Percentiles rank a stretch among this genome's conserved stretches.
Conservation (phyloP, 441 rosid genomes). For the Populus trichocarpa region DNA sequence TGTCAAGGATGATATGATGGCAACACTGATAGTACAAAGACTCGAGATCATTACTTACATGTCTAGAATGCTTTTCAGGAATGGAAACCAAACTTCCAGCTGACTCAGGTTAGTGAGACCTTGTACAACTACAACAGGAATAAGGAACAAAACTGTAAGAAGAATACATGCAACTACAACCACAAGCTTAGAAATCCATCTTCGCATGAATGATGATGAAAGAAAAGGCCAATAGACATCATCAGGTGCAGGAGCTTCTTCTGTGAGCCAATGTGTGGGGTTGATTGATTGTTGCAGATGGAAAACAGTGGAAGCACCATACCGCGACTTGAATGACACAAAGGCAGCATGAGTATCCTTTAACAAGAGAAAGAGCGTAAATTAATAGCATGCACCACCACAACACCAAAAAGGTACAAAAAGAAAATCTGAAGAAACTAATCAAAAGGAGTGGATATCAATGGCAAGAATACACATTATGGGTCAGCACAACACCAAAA, state of each 20-base stretch:
- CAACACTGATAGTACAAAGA: background rate
- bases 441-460: constrained; percentile 1
- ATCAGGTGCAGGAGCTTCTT: constrained; percentile 84
- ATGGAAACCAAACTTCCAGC: constrained; percentile 77
- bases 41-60: constrained; percentile 41
- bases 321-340: constrained; percentile 89
- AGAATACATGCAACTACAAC: constrained; percentile 69
- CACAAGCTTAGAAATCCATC: constrained; percentile 78
- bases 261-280: constrained; percentile 84
- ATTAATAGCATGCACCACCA: constrained; percentile 18
- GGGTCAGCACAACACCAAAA: constrained; percentile 2
- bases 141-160: constrained; percentile 77
- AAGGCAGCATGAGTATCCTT: constrained; percentile 96
- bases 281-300: constrained; percentile 77
- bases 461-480: background rate
- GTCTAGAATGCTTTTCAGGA: constrained; percentile 66
- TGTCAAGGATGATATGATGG: background rate
- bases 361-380: constrained; percentile 23
- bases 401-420: background rate
- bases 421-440: background rate
- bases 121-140: constrained; percentile 90
- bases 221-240: constrained; percentile 98
- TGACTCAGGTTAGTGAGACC: constrained; percentile 88
- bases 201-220: constrained; percentile 74
- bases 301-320: constrained; percentile 74